Evolutionary conservation across 352 stramenopile species (phyloP), one percentile per base, ranked within the genome.

Genomic region (Pythium rishiriense): DNA sequence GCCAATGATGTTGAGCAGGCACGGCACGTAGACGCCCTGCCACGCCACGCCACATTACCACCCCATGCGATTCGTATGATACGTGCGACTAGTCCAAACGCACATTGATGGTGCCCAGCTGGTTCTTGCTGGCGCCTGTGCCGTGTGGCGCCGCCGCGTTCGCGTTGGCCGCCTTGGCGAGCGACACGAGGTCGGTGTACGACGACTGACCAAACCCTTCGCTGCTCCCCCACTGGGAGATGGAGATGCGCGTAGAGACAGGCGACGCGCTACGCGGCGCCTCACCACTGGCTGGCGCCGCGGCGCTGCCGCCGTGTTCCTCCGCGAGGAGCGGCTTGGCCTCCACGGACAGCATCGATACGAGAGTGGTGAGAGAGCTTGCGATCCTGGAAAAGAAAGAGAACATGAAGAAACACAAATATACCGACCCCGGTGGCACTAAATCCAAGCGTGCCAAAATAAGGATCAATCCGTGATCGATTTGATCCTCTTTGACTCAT

Each of bases 1-100:
- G 37, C 90, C 88, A 39, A 97, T 90, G 73, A 97, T 97, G 66
- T 95, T 96, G 62, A 96, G 78, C 24, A 97, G 75, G 64, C 85
- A 97, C 33, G 90, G 90, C 64, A 97, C 74, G 42, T 92, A 96
- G 7, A 96, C 89, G 9, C 89, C 89, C 75, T 83, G 29, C 10
- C 4, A 28, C 11, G 33, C 42, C 37, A 31, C 19, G 2, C 3
- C n/a, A 26, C 6, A 25, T 37, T n/a, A n/a, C n/a, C n/a, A n/a
- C n/a, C n/a, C n/a, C n/a, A n/a, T n/a, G n/a, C n/a, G n/a, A n/a
- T n/a, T n/a, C n/a, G n/a, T n/a, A n/a, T n/a, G n/a, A n/a, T 47
- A 11, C 9, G 29, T 0, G 24, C 19, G 22, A 59, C 8, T 54
- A 45, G 31, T 42, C 17, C 26, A 21, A 42, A 68, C 75, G 33